Conservation (phyloP, 2,329 filamentous ascomycete genomes). For the Aspergillus japonicus region DNA sequence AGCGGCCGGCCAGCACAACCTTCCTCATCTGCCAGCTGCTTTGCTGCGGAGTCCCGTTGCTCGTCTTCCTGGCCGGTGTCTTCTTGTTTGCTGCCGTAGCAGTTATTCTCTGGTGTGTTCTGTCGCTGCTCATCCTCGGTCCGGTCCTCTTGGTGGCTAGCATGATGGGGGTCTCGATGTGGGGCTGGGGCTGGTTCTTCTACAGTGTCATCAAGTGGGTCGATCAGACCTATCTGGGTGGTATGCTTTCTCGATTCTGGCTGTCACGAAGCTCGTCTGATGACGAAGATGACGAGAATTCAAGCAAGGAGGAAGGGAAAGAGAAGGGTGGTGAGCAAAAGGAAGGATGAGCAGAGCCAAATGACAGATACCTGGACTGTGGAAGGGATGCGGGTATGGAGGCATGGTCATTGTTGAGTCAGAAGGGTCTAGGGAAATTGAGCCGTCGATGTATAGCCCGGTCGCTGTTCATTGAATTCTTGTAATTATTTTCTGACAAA, state of each 20-base stretch:
- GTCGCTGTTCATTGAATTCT: neutral
- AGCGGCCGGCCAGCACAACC: constrained; percentile 31
- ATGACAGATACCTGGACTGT: neutral
- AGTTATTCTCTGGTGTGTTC: constrained; percentile 30
- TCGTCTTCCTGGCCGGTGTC: constrained; percentile 34
- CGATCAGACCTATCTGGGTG: constrained; percentile 12
- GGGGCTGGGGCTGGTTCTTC: constrained; percentile 17
- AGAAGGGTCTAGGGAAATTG: neutral
- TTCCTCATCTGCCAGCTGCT: constrained; percentile 35
- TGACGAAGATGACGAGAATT: neutral
- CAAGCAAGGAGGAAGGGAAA: neutral
- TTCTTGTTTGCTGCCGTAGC: constrained; percentile 35
- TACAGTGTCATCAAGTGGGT: constrained; percentile 15
- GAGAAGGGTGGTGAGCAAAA: neutral
- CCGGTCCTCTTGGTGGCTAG: constrained; percentile 25
- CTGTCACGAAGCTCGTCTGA: neutral
- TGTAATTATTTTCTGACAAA: neutral
- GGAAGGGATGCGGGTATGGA: neutral
- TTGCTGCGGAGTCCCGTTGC: constrained; percentile 35
- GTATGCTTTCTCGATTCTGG: constrained; percentile 14
- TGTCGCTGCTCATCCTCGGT: constrained; percentile 32
- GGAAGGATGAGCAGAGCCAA: neutral
- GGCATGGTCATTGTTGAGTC: neutral
- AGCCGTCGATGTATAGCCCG: neutral
- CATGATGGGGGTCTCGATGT: constrained; percentile 13